phyloP scores from a whole-genome alignment of 2,329 filamentous ascomycete species.

The Aureobasidium sp. region DNA sequence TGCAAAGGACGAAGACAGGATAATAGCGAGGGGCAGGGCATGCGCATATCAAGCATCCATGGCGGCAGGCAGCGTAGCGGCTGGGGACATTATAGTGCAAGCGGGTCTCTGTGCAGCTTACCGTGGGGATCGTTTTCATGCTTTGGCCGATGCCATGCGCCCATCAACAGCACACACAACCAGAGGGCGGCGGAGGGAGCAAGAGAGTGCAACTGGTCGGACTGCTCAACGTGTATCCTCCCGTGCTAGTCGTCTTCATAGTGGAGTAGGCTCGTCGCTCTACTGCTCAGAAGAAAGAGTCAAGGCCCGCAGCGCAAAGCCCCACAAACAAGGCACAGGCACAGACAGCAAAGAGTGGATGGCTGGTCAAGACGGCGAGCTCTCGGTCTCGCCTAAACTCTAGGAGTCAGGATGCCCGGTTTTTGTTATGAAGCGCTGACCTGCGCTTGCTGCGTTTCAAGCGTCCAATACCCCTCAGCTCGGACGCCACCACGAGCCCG shows the following conservation, averaged over 20 bases:
- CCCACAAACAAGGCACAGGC: constrained; percentile 14
- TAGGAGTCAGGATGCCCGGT: background rate
- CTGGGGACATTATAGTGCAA: constrained; percentile 7
- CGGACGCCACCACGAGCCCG: constrained; percentile 1
- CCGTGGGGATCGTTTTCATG: constrained; percentile 41
- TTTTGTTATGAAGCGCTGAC: constrained; percentile 10
- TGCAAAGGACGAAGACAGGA: background rate
- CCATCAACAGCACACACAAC: background rate
- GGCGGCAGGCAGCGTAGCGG: constrained; percentile 7
- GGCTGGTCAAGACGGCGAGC: constrained; percentile 8
- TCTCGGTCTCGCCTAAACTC: constrained; percentile 5
- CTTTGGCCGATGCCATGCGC: constrained; percentile 24
- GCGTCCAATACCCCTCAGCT: constrained; percentile 7
- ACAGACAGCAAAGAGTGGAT: background rate
- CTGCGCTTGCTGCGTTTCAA: constrained; percentile 11
- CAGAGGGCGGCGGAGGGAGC: background rate
- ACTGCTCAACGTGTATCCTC: constrained; percentile 4
- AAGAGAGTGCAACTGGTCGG: background rate
- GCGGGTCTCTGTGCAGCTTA: constrained; percentile 21
- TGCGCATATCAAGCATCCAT: background rate
- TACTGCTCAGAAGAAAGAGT: background rate
- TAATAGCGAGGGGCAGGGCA: constrained; percentile 4
- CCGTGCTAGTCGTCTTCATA: constrained; percentile 27
- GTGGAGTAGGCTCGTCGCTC: constrained; percentile 18
- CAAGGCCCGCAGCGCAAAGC: constrained; percentile 7